Evolutionary conservation across 768 basidiomycete genomes (phyloP).

Genomic region (Gymnopilus dilepis): DNA sequence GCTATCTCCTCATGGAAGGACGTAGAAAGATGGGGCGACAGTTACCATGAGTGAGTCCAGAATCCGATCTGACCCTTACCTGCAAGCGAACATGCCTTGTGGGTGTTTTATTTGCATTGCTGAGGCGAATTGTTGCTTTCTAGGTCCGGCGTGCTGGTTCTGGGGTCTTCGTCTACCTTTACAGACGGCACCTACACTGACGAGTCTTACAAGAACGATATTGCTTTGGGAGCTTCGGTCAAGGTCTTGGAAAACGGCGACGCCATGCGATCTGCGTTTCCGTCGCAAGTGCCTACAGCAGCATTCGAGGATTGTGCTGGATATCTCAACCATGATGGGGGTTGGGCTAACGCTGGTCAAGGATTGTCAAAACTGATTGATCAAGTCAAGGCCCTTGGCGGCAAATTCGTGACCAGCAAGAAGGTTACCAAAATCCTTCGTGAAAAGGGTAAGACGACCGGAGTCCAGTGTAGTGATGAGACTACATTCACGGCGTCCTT

Average conservation of each 20-base stretch:
- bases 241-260: slow-evolving; percentile 41
- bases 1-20: slow-evolving; percentile 80
- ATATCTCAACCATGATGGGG: slow-evolving; percentile 78
- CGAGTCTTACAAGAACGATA: slow-evolving; percentile 67
- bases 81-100: neutral
- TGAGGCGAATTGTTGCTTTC: slow-evolving; percentile 6
- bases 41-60: slow-evolving; percentile 79
- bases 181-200: slow-evolving; percentile 48
- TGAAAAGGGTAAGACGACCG: slow-evolving; percentile 47
- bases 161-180: slow-evolving; percentile 43
- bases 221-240: slow-evolving; percentile 57
- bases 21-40: slow-evolving; percentile 65
- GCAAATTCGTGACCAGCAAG: slow-evolving; percentile 61
- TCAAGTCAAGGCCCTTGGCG: slow-evolving; percentile 64
- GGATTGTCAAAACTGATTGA: slow-evolving; percentile 61
- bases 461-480: slow-evolving; percentile 69
- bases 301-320: slow-evolving; percentile 48
- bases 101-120: neutral
- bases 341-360: slow-evolving; percentile 84
- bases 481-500: slow-evolving; percentile 56
- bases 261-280: slow-evolving; percentile 55
- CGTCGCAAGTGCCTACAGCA: slow-evolving; percentile 41
- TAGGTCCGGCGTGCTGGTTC: slow-evolving; percentile 73
- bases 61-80: slow-evolving; percentile 22
- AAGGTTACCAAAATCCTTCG: slow-evolving; percentile 57